Evolutionary conservation across 2,329 filamentous ascomycete genomes (phyloP), one percentile per base, ranked within the genome.

Genomic region (Harringtonia aguacate): DNA sequence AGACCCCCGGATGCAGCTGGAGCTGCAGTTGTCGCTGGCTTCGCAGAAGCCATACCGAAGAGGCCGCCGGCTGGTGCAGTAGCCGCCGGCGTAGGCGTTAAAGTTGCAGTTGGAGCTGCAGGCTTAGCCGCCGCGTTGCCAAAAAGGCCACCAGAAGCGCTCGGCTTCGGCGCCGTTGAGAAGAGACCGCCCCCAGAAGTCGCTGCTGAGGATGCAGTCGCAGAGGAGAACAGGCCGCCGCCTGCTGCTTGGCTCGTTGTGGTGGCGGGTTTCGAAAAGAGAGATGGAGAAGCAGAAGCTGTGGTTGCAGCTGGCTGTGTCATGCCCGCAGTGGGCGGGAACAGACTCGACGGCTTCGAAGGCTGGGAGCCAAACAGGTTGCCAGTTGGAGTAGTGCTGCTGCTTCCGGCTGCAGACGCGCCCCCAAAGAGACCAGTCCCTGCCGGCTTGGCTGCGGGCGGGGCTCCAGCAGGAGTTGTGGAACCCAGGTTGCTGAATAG

Each of bases 391-490:
- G 27, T 12, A 21, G 36, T 24, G 8, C 22, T 8, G 9, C 20
- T 36, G 20, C 21, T 17, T 5, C 24, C 24, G 24, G 24, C 24
- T 4, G 39, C 36, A 20, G 41, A 15, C 48, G 33, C 35, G n/a
- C 24, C 17, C 22, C 37, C 38, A 52, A 48, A 31, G 4, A 54
- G 39, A 3, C 36, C 27, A 1, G 43, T 34, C 2, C 41, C 18
- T 2, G 46, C 39, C 39, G 53, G 49, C 47, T 64, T 63, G 24
- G 61, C 63, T 8, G 61, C 54, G 1, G 72, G 70, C 44, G 73
- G 72, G 12, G 68, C 65, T 34, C 72, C 72, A 28, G 72, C 71
- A 17, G 73, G 71, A 34, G 73, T 75, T 4, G 72, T 75, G 21
- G 72, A 75, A 46, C 63, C 61, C 30, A 72, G 52, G 21, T 58